Percentiles rank a stretch among this genome's conserved stretches.
Evolutionary conservation across 768 basidiomycete genomes (phyloP).

Genomic region (Lactifluus hygrophoroides): DNA sequence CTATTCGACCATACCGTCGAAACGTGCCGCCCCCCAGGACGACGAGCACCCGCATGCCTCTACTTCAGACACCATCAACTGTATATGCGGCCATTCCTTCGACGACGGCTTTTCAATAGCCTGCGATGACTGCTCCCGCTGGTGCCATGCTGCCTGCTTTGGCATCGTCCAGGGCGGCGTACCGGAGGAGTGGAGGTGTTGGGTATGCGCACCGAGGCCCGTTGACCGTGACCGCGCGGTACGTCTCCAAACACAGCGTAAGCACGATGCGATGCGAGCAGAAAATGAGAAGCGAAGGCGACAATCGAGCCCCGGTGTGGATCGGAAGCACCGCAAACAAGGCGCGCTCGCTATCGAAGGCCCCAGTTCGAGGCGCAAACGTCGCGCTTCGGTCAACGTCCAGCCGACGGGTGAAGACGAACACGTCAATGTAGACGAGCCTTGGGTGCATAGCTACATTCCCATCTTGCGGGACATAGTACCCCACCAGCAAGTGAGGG

Average conservation of each 20-base stretch:
- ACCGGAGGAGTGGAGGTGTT: slow-evolving; percentile 73
- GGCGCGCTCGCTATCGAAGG: slow-evolving; percentile 32
- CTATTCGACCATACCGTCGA: slow-evolving; percentile 33
- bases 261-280: slow-evolving; percentile 24
- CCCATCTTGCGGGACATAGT: slow-evolving; percentile 41
- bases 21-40: slow-evolving; percentile 28
- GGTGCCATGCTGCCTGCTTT: slow-evolving; percentile 82
- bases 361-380: slow-evolving; percentile 30
- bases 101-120: slow-evolving; percentile 85
- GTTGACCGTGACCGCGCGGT: slow-evolving; percentile 44
- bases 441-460: slow-evolving; percentile 38
- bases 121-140: slow-evolving; percentile 73
- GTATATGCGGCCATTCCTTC: slow-evolving; percentile 64
- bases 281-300: slow-evolving; percentile 24
- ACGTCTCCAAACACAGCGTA: slow-evolving; percentile 35
- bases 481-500: slow-evolving; percentile 35
- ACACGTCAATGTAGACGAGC: slow-evolving; percentile 42
- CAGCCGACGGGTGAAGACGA: slow-evolving; percentile 34
- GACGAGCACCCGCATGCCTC: slow-evolving; percentile 6
- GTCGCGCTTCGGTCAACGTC: slow-evolving; percentile 32
- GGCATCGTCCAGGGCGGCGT: slow-evolving; percentile 48
- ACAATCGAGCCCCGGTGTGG: slow-evolving; percentile 33
- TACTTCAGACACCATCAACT: slow-evolving; percentile 45
- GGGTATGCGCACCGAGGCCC: slow-evolving; percentile 47
- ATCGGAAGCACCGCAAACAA: slow-evolving; percentile 31